These are phyloP conservation scores for Graphilbum fragrans DNA, from an alignment of 2,329 filamentous ascomycete species.

Conservation along the genomic window DNA sequence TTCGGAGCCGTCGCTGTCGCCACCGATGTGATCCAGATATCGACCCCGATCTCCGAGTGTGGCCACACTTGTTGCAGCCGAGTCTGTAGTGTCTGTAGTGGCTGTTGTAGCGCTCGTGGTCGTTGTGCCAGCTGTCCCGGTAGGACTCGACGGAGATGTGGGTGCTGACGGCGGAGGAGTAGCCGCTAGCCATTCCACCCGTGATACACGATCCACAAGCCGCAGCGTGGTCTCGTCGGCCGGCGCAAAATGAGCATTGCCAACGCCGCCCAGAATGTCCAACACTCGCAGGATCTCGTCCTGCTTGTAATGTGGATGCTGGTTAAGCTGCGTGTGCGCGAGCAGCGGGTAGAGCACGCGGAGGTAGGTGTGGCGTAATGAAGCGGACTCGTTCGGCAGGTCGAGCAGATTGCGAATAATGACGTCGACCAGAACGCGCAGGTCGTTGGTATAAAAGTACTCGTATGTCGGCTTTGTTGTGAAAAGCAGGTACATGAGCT, in stretches of 20 bases:
- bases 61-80: not conserved
- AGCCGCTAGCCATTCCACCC: constrained; percentile 53
- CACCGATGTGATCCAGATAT: too few species aligned
- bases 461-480: constrained; percentile 86
- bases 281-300: constrained; percentile 72
- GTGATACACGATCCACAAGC: constrained; percentile 58
- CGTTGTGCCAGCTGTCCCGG: constrained; percentile 2
- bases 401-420: constrained; percentile 96
- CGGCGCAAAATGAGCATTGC: constrained; percentile 64
- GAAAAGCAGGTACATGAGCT: constrained; percentile 89
- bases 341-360: constrained; percentile 84
- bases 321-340: constrained; percentile 78
- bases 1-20: not conserved
- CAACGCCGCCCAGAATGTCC: constrained; percentile 53
- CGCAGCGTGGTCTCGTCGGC: constrained; percentile 70
- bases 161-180: constrained; percentile 14
- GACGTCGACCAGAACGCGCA: constrained; percentile 87
- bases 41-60: too few species aligned
- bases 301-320: constrained; percentile 82
- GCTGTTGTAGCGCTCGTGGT: not conserved
- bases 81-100: not conserved
- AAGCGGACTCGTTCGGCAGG: constrained; percentile 67
- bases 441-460: constrained; percentile 97
- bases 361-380: constrained; percentile 84
- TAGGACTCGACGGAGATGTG: constrained; percentile 5